phyloP scores from a whole-genome alignment of 73 alveolate species.

The Paramecium biaurelia region DNA sequence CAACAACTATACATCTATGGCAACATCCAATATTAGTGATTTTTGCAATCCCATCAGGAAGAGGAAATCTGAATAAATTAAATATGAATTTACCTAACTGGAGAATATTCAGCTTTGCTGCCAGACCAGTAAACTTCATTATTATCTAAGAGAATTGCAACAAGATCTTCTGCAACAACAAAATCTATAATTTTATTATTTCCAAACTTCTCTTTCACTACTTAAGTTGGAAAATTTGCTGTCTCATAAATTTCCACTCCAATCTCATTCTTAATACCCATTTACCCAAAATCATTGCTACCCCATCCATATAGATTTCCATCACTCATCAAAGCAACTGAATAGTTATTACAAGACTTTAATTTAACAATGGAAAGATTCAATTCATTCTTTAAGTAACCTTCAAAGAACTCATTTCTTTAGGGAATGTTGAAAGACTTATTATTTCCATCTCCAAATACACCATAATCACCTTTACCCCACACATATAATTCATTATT shows the following conservation, averaged over 20 bases:
- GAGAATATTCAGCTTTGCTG: slow-evolving; percentile 37
- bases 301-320: slow-evolving; percentile 91
- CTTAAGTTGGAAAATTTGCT: slow-evolving; percentile 49
- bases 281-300: slow-evolving; percentile 84
- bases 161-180: slow-evolving; percentile 54
- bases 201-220: slow-evolving; percentile 16
- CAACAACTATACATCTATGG: slow-evolving; percentile 45
- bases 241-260: slow-evolving; percentile 66
- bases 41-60: slow-evolving; percentile 50
- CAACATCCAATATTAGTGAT: slow-evolving; percentile 51
- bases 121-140: slow-evolving; percentile 60
- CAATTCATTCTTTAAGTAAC: slow-evolving; percentile 20
- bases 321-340: slow-evolving; percentile 72
- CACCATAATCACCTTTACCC: slow-evolving; percentile 69
- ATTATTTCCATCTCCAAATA: slow-evolving; percentile 64
- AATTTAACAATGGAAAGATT: background rate
- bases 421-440: slow-evolving; percentile 32
- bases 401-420: slow-evolving; percentile 57
- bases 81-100: slow-evolving; percentile 1
- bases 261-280: slow-evolving; percentile 74
- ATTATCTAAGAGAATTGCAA: slow-evolving; percentile 46
- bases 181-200: slow-evolving; percentile 32
- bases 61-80: background rate
- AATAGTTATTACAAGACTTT: slow-evolving; percentile 65
- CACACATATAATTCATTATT: slow-evolving; percentile 44